Percentiles rank a stretch among this genome's conserved stretches.
These are phyloP conservation scores for Umbelopsis sp. DNA, from an alignment of 192 early-diverging fungal genomes.

Conservation along the genomic window DNA sequence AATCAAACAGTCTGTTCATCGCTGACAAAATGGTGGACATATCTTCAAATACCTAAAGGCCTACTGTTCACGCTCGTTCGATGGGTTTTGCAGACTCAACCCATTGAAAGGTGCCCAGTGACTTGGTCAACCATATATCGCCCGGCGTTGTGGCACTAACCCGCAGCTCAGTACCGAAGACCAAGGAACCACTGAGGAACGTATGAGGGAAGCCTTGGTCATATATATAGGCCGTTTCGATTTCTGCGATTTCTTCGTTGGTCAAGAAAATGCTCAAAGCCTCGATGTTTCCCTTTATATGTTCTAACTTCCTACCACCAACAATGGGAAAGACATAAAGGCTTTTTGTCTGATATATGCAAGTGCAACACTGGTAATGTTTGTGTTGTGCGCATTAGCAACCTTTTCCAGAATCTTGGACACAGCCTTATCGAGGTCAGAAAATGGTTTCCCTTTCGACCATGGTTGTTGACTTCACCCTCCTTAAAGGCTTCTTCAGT, in stretches of 20 bases:
- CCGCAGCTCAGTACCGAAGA: not conserved
- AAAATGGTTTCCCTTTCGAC: not conserved
- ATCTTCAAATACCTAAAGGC: too few species aligned
- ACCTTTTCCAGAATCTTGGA: not conserved
- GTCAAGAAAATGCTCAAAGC: not conserved
- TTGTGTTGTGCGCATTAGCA: not conserved
- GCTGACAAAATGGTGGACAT: too few species aligned
- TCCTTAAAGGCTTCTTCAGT: not conserved
- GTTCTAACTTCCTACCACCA: not conserved
- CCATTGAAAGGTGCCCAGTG: not conserved
- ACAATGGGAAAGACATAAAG: constrained; percentile 12
- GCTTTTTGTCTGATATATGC: constrained; percentile 6
- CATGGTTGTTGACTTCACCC: not conserved
- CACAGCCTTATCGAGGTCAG: not conserved
- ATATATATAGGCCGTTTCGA: not conserved
- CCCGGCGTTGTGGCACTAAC: not conserved
- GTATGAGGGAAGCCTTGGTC: constrained; percentile 1
- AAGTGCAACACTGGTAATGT: not conserved
- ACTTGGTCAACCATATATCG: not conserved
- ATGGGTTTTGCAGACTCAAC: not conserved
- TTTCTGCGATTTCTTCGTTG: not conserved
- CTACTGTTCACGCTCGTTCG: not conserved
- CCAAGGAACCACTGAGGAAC: not conserved
- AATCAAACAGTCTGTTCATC: too few species aligned
- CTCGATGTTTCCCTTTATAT: not conserved